Evolutionary conservation across 2,329 filamentous ascomycete species (phyloP).

Genomic region (Microcera coccophila): DNA sequence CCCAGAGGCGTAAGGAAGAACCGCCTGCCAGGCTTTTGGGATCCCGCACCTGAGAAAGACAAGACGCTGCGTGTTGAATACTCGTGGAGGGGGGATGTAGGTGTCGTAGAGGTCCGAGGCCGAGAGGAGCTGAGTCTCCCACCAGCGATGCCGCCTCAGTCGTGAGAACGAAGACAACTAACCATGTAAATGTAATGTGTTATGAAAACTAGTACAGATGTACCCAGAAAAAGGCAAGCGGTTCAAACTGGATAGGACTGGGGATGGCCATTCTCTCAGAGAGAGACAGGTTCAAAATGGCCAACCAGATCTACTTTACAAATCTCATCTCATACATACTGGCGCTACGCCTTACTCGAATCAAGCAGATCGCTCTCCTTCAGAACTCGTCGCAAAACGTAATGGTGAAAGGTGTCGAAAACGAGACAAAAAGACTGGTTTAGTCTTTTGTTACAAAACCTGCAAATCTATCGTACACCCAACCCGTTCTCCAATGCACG

Average conservation of each 20-base stretch:
- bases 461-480: constrained; percentile 16
- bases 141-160: constrained; percentile 2
- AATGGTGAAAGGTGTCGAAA: not conserved
- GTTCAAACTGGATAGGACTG: not conserved
- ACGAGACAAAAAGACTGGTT: not conserved
- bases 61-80: constrained; percentile 48
- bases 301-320: not conserved
- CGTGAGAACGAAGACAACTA: not conserved
- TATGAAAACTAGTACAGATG: not conserved
- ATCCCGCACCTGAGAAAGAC: constrained; percentile 41
- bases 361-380: not conserved
- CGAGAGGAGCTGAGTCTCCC: constrained; percentile 25
- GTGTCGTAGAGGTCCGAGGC: constrained; percentile 18
- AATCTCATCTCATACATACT: not conserved
- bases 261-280: no score
- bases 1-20: constrained; percentile 41
- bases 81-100: constrained; percentile 35
- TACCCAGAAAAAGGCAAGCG: no score
- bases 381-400: not conserved
- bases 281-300: not conserved
- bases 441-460: no score
- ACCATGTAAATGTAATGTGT: not conserved
- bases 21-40: constrained; percentile 48
- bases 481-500: constrained; percentile 7
- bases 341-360: no score